Evolutionary conservation across 352 stramenopile genomes (phyloP).

Genomic region (Phytophthora sp.): DNA sequence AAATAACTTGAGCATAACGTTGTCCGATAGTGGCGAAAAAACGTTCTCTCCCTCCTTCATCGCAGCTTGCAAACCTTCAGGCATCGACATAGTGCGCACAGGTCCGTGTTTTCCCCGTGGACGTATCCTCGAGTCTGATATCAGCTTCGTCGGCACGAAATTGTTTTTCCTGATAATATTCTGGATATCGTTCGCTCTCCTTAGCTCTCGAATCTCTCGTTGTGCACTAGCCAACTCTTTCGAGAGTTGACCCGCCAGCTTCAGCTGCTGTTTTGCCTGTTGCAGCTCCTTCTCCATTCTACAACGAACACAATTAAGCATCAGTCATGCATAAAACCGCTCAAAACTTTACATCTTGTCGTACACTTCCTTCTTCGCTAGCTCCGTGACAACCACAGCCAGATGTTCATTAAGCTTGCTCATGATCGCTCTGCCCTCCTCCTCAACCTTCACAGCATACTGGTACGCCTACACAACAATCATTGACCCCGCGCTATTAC

Average conservation of each 20-base stretch:
- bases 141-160: conserved; percentile 19
- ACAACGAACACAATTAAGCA: not conserved
- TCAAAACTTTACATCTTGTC: not conserved
- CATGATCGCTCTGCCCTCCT: conserved; percentile 52
- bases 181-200: conserved; percentile 74
- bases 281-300: conserved; percentile 71
- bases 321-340: not conserved
- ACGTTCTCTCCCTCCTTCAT: conserved; percentile 23
- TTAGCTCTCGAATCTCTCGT: conserved; percentile 76
- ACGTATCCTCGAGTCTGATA: conserved; percentile 23
- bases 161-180: conserved; percentile 54
- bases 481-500: not conserved
- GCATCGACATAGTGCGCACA: conserved; percentile 6
- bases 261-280: conserved; percentile 63
- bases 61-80: not conserved
- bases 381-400: conserved; percentile 54
- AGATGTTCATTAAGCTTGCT: conserved; percentile 58
- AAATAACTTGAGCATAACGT: conserved; percentile 71
- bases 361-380: conserved; percentile 71
- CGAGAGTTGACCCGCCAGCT: conserved; percentile 55
- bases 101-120: conserved; percentile 2
- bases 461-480: conserved; percentile 53
- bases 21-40: conserved; percentile 52
- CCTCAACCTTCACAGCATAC: conserved; percentile 55
- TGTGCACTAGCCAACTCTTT: conserved; percentile 75